A percentile compares a stretch with the other conserved stretches of the same genome.
Conservation (phyloP, 2,329 filamentous ascomycete genomes). For the Pestalotiopsis sp. region DNA sequence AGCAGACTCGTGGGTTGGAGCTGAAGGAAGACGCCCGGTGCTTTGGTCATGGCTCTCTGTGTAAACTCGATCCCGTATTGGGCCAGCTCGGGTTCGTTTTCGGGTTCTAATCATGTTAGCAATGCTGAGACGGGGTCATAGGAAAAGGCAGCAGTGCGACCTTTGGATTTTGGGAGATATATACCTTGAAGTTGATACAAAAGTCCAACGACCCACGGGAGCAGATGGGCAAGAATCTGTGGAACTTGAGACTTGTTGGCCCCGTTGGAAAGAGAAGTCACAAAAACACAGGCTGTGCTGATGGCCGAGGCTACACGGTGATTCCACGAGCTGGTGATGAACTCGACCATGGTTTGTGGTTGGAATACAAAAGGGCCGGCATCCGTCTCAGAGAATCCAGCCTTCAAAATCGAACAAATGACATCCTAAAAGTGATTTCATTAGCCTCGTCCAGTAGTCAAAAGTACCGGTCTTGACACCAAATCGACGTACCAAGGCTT, state of each 20-base stretch:
- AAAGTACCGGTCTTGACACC: not conserved
- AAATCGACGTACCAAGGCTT: conserved; percentile 38
- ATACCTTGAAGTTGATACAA: conserved; percentile 63
- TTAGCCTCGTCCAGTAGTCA: not conserved
- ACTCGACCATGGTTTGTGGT: conserved; percentile 65
- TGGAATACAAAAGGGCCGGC: conserved; percentile 80
- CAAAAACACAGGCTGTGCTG: conserved; percentile 71
- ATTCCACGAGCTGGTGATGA: conserved; percentile 61
- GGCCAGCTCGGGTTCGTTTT: conserved; percentile 70
- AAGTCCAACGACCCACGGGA: conserved; percentile 65
- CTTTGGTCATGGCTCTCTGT: conserved; percentile 63
- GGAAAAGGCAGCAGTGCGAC: not conserved
- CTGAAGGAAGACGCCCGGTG: conserved; percentile 62
- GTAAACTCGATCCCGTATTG: conserved; percentile 76
- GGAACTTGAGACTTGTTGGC: conserved; percentile 44
- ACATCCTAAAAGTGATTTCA: conserved; percentile 48
- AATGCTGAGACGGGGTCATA: not conserved
- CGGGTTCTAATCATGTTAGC: conserved; percentile 46
- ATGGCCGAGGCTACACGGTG: conserved; percentile 72
- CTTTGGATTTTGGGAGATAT: conserved; percentile 17
- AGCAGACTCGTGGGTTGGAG: conserved; percentile 59
- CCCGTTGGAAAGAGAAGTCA: conserved; percentile 58
- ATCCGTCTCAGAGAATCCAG: conserved; percentile 74
- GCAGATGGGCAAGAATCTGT: conserved; percentile 51
- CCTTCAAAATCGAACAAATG: conserved; percentile 71